phyloP scores from a whole-genome alignment of 768 basidiomycete species.

The Hebeloma cylindrosporum region DNA sequence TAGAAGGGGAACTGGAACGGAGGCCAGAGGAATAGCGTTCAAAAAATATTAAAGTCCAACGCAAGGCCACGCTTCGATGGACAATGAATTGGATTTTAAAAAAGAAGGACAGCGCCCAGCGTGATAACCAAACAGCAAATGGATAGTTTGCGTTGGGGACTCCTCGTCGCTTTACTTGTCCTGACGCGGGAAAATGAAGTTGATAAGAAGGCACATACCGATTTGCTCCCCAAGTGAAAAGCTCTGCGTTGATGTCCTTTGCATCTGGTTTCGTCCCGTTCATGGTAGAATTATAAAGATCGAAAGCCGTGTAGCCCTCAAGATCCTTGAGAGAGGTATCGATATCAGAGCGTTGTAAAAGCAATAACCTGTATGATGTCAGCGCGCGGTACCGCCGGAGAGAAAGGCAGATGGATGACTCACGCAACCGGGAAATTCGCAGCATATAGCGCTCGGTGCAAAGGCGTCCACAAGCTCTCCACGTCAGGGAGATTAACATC shows the following conservation, averaged over 20 bases:
- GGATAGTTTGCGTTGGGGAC: no score
- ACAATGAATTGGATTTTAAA: no score
- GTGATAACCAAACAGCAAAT: no score
- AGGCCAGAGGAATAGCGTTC: no score
- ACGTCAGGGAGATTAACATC: constrained; percentile 78
- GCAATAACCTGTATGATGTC: constrained; percentile 55
- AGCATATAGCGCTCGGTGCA: constrained; percentile 83
- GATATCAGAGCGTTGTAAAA: constrained; percentile 73
- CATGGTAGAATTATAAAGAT: constrained; percentile 90
- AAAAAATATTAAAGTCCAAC: not conserved
- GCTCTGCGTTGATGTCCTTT: constrained; percentile 45
- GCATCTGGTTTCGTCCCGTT: constrained; percentile 62
- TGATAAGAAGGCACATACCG: constrained; percentile 53
- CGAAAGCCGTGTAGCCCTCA: constrained; percentile 90
- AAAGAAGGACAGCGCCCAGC: no score
- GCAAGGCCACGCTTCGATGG: not conserved
- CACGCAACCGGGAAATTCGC: constrained; percentile 75
- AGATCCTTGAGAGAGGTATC: constrained; percentile 74
- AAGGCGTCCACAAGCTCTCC: constrained; percentile 89
- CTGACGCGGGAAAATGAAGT: no score
- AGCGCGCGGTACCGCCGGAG: constrained; percentile 6
- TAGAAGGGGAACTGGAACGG: no score
- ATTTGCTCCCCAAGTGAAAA: constrained; percentile 90
- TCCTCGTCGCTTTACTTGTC: no score
- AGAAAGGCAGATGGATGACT: constrained; percentile 27